Evolutionary conservation across 805 yeast species (phyloP).

Genomic region (Myxozyma vanderwaltii): DNA sequence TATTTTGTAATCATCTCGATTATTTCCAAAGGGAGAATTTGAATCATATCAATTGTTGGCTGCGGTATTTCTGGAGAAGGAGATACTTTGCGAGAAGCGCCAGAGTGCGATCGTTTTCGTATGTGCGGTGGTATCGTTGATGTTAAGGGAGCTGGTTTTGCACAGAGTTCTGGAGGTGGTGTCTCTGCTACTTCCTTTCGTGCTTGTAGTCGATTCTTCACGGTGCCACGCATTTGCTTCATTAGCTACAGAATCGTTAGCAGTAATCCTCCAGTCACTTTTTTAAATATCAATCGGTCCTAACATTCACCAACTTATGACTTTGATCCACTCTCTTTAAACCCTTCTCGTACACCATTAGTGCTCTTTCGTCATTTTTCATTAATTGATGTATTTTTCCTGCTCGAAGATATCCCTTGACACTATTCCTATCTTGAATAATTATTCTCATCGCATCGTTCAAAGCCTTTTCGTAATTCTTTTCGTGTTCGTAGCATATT

Average conservation of each 20-base stretch:
- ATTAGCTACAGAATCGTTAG: background rate
- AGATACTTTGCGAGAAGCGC: background rate
- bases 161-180: background rate
- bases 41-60: background rate
- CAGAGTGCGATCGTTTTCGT: too few relatives aligned
- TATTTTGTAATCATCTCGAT: slow-evolving; percentile 6
- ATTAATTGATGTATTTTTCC: slow-evolving; percentile 11
- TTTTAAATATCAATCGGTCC: background rate
- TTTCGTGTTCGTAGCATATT: slow-evolving; percentile 13
- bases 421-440: background rate
- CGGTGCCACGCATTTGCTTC: background rate
- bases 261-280: background rate
- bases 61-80: background rate
- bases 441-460: slow-evolving; percentile 10
- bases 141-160: background rate
- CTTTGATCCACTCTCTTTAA: background rate
- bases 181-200: background rate
- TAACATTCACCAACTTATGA: background rate
- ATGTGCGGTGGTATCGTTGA: background rate
- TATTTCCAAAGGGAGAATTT: slow-evolving; percentile 18
- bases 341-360: slow-evolving; percentile 6
- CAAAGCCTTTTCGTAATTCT: slow-evolving; percentile 8
- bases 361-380: slow-evolving; percentile 7
- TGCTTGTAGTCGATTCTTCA: background rate
- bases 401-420: slow-evolving; percentile 23